phyloP scores from a whole-genome alignment of 495 filamentous ascomycete genomes.

The Ramalina intermedia region DNA sequence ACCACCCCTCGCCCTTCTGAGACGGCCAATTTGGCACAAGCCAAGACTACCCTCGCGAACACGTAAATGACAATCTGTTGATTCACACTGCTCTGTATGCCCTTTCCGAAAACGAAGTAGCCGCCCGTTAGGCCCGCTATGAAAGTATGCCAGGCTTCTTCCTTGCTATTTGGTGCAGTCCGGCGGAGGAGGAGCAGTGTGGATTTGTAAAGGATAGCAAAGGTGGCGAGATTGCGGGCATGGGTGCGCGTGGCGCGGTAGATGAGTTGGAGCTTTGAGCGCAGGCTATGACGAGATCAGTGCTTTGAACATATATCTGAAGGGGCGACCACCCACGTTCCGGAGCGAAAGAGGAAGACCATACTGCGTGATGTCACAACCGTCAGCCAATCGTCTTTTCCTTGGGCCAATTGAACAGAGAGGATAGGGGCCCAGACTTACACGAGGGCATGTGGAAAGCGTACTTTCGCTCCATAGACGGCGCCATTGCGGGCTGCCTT shows the following conservation, averaged over 20 bases:
- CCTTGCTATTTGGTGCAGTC: conserved; percentile 42
- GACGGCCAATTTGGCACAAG: conserved; percentile 66
- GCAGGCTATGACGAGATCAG: conserved; percentile 34
- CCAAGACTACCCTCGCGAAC: conserved; percentile 79
- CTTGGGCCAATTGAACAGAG: not conserved
- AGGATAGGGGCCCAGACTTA: conserved; percentile 23
- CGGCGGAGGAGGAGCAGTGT: conserved; percentile 57
- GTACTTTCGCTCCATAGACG: conserved; percentile 94
- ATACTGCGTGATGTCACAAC: conserved; percentile 38
- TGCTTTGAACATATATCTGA: not conserved
- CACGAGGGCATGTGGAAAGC: conserved; percentile 96
- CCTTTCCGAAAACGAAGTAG: conserved; percentile 82
- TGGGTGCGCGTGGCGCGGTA: conserved; percentile 78
- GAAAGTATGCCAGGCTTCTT: conserved; percentile 62
- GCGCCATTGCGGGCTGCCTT: conserved; percentile 93
- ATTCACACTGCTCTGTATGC: conserved; percentile 65
- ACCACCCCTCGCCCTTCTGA: conserved; percentile 37
- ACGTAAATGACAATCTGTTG: conserved; percentile 98
- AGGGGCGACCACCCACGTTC: conserved; percentile 44
- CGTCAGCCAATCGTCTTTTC: conserved; percentile 7
- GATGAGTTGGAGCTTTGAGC: conserved; percentile 64
- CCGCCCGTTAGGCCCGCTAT: conserved; percentile 83
- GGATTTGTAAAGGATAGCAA: conserved; percentile 78
- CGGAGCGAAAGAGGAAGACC: conserved; percentile 87
- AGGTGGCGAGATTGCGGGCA: conserved; percentile 80